A percentile compares a stretch with the other conserved stretches of the same genome.
These are phyloP conservation scores for Ganoderma meredithae DNA, from an alignment of 1,284 basidiomycete species.

Conservation along the genomic window DNA sequence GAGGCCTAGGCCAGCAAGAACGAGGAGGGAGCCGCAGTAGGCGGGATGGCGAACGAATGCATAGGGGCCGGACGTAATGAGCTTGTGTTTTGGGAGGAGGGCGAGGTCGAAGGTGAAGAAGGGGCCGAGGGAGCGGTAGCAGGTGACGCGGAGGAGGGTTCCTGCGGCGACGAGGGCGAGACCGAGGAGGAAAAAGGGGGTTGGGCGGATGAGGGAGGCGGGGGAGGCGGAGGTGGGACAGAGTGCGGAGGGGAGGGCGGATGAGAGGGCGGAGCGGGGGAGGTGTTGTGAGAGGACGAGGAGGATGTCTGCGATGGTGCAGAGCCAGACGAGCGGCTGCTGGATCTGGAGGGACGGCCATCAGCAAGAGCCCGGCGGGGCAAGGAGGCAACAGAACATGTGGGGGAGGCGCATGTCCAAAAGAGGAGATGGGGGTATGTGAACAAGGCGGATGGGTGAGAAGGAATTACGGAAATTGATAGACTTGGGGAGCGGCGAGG, in stretches of 20 bases:
- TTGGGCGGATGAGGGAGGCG: slow-evolving; percentile 46
- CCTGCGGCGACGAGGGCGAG: slow-evolving; percentile 56
- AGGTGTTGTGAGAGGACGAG: slow-evolving; percentile 48
- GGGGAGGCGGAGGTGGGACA: slow-evolving; percentile 35
- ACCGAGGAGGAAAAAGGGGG: slow-evolving; percentile 58
- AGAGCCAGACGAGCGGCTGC: slow-evolving; percentile 56
- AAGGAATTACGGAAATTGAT: slow-evolving; percentile 1
- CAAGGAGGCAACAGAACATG: slow-evolving; percentile 8
- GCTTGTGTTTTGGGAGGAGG: slow-evolving; percentile 59
- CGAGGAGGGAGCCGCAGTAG: slow-evolving; percentile 40
- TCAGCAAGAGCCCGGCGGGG: slow-evolving; percentile 6
- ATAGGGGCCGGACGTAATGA: slow-evolving; percentile 64
- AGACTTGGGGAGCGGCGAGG: background rate
- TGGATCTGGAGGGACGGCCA: slow-evolving; percentile 49
- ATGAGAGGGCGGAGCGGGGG: slow-evolving; percentile 42
- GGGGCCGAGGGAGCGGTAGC: slow-evolving; percentile 53
- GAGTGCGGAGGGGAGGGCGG: slow-evolving; percentile 34
- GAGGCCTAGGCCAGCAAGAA: slow-evolving; percentile 58
- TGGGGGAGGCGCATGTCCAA: slow-evolving; percentile 4
- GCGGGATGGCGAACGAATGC: slow-evolving; percentile 51
- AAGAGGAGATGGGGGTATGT: background rate
- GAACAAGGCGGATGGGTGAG: background rate
- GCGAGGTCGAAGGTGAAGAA: slow-evolving; percentile 72
- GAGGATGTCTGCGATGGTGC: slow-evolving; percentile 57
- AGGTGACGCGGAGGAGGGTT: slow-evolving; percentile 47